Evolutionary conservation across 257 asterid genomes (phyloP).

Genomic region (Hygrophila difformis): DNA sequence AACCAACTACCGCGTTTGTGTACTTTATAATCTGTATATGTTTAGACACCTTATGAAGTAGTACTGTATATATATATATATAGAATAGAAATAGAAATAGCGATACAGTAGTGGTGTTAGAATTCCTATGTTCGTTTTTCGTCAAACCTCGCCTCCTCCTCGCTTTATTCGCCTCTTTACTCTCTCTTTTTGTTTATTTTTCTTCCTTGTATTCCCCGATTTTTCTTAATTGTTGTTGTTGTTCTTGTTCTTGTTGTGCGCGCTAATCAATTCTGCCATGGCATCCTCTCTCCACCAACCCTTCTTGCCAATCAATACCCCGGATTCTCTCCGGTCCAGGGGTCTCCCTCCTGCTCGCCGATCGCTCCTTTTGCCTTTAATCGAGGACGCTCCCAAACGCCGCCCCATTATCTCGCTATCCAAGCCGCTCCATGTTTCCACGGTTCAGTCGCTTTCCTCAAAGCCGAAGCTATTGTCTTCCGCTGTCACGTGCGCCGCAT

Average conservation of each 20-base stretch:
- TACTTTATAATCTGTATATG: too few relatives aligned
- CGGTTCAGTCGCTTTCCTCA: conserved; percentile 15
- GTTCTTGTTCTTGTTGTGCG: conserved; percentile 4
- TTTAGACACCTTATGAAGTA: too few relatives aligned
- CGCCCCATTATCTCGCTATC: conserved; percentile 22
- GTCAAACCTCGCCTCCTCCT: too few relatives aligned
- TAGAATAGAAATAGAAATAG: too few relatives aligned
- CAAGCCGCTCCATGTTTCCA: conserved; percentile 46
- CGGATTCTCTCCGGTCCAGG: conserved; percentile 31
- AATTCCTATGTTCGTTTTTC: too few relatives aligned
- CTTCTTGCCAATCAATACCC: conserved; percentile 21
- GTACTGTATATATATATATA: too few relatives aligned
- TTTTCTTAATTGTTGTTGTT: too few relatives aligned
- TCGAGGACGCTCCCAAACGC: conserved; percentile 24
- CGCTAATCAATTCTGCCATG: conserved; percentile 38
- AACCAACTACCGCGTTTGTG: too few relatives aligned
- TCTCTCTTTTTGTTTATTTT: background rate
- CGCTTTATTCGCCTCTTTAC: conserved; percentile 14
- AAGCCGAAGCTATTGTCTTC: conserved; percentile 8
- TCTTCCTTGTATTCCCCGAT: background rate
- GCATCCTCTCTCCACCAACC: conserved; percentile 59
- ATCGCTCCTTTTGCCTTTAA: conserved; percentile 25
- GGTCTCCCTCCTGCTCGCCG: conserved; percentile 9
- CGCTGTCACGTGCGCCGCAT: conserved; percentile 36
- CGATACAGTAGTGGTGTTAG: too few relatives aligned